Evolutionary conservation across 495 filamentous ascomycete species (phyloP).

Genomic region (Daldinia grandis): DNA sequence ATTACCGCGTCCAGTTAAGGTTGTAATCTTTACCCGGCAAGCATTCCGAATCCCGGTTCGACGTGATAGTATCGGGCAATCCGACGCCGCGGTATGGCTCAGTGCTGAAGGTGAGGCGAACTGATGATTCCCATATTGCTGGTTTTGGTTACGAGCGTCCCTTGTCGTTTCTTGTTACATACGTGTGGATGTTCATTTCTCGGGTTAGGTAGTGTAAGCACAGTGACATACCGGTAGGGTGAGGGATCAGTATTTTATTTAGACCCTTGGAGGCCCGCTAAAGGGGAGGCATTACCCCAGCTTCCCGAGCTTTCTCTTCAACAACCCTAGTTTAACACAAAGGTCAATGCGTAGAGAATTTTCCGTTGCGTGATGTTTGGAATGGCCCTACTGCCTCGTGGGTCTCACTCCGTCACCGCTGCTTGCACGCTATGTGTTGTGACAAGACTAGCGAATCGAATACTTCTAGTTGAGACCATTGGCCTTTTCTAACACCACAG

Average conservation of each 20-base stretch:
- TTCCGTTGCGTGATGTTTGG: constrained; percentile 21
- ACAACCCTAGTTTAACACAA: constrained; percentile 20
- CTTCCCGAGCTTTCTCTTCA: constrained; percentile 20
- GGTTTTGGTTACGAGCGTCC: neutral
- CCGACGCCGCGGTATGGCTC: neutral
- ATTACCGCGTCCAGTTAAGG: neutral
- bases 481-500: neutral
- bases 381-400: constrained; percentile 7
- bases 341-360: constrained; percentile 38
- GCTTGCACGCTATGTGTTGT: constrained; percentile 9
- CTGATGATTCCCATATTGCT: constrained; percentile 3
- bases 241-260: constrained; percentile 25
- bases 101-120: constrained; percentile 17
- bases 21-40: neutral
- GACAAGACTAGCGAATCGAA: neutral
- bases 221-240: constrained; percentile 12
- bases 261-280: constrained; percentile 33
- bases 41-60: neutral
- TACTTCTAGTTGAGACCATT: neutral
- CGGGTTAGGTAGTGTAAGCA: neutral
- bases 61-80: neutral
- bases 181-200: constrained; percentile 3
- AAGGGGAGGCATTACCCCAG: constrained; percentile 28
- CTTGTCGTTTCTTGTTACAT: constrained; percentile 1
- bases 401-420: constrained; percentile 18